These are phyloP conservation scores for Candolleomyces aberdarensis DNA, from an alignment of 768 basidiomycete species.

Conservation along the genomic window DNA sequence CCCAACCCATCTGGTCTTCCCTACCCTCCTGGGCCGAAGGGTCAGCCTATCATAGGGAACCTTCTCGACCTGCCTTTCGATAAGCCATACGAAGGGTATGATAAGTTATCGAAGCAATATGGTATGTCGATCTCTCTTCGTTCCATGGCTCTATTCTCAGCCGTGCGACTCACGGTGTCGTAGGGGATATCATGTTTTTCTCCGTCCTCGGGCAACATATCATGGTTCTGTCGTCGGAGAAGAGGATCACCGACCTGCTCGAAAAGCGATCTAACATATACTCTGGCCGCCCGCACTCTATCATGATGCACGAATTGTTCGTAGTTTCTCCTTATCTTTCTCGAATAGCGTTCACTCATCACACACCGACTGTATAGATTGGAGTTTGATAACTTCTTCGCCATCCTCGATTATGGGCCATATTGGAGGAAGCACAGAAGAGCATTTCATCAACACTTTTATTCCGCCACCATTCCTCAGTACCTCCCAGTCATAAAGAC, in stretches of 20 bases:
- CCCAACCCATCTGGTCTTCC: neutral
- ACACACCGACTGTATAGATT: constrained; percentile 3
- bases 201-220: constrained; percentile 3
- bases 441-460: constrained; percentile 24
- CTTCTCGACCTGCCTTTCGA: constrained; percentile 12
- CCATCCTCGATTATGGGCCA: constrained; percentile 31
- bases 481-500: constrained; percentile 14
- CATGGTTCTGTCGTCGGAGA: constrained; percentile 1
- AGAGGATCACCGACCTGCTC: constrained; percentile 6
- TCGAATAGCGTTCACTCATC: neutral
- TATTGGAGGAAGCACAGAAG: constrained; percentile 21
- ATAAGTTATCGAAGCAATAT: constrained; percentile 14
- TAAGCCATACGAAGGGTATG: constrained; percentile 13
- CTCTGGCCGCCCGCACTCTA: constrained; percentile 22
- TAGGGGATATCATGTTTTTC: constrained; percentile 10
- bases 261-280: constrained; percentile 7
- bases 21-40: constrained; percentile 8
- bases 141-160: neutral
- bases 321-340: constrained; percentile 7
- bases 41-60: constrained; percentile 16
- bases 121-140: constrained; percentile 3
- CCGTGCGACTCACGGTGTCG: neutral
- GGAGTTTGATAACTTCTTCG: constrained; percentile 40
- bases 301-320: constrained; percentile 39
- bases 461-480: constrained; percentile 9